Conservation (phyloP, 2,329 filamentous ascomycete species). For the Fusarium musae region DNA sequence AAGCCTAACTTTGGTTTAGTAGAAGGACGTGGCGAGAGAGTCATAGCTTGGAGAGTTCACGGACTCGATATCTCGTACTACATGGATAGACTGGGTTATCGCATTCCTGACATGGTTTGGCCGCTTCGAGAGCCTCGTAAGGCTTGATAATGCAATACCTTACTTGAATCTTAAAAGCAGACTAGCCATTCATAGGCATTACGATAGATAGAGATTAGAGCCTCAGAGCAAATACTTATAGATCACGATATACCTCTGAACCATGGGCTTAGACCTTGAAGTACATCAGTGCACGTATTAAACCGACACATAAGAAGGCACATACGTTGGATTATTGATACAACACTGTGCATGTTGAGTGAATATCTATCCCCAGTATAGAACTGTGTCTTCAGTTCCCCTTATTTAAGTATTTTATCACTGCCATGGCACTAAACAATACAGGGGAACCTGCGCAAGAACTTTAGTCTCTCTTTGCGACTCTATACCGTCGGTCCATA, state of each 20-base stretch:
- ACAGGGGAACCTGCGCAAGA: fast-evolving
- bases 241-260: neutral
- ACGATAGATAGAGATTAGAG: no score
- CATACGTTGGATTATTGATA: no score
- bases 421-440: fast-evolving
- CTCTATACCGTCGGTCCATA: neutral
- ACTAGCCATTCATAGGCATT: no score
- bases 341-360: no score
- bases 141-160: no score
- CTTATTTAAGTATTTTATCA: fast-evolving
- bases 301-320: neutral
- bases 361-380: neutral
- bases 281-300: neutral
- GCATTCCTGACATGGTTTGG: neutral
- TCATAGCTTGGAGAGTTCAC: neutral
- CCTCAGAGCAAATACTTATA: fast-evolving
- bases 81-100: neutral
- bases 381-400: neutral
- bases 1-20: neutral
- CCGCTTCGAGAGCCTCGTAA: neutral
- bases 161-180: neutral
- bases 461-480: no score
- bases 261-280: no score
- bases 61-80: neutral
- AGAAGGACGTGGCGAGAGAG: neutral